These are phyloP conservation scores for Tuber calosporum DNA, from an alignment of 495 filamentous ascomycete species.

Conservation along the genomic window DNA sequence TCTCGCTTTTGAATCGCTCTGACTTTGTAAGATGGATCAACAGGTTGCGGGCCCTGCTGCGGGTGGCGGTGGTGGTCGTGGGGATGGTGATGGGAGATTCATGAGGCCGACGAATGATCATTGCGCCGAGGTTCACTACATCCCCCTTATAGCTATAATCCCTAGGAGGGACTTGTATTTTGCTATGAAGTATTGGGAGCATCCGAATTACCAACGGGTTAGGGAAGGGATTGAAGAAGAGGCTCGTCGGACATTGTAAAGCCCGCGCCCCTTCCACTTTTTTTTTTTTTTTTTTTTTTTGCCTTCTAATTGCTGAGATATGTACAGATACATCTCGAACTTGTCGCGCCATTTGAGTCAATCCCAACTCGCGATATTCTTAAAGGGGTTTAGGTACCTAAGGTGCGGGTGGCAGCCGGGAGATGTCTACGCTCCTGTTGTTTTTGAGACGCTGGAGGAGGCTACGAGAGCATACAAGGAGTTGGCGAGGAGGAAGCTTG, in stretches of 20 bases:
- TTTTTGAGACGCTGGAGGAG: not conserved
- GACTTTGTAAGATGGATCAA: slow-evolving; percentile 1
- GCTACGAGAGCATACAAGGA: not conserved
- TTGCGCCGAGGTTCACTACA: not conserved
- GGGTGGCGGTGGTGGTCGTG: not conserved
- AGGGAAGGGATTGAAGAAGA: not conserved
- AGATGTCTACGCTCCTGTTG: not conserved
- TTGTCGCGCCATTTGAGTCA: not conserved
- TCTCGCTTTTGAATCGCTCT: not conserved
- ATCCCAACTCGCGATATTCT: not conserved
- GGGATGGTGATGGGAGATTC: not conserved
- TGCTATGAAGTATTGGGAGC: slow-evolving; percentile 1
- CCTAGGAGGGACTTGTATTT: slow-evolving; percentile 3
- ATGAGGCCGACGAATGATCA: not conserved
- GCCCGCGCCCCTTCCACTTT: not conserved
- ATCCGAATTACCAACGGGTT: not conserved
- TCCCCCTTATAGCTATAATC: not conserved
- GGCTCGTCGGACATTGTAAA: not conserved
- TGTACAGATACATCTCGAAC: not conserved
- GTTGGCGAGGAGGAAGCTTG: not conserved
- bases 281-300: not conserved
- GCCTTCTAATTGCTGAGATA: not conserved
- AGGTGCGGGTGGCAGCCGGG: not conserved
- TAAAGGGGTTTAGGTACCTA: not conserved
- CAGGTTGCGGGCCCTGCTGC: not conserved